Evolutionary conservation across 352 stramenopile genomes (phyloP), one percentile per base, ranked within the genome.

Genomic region (Phytophthora pistaciae): DNA sequence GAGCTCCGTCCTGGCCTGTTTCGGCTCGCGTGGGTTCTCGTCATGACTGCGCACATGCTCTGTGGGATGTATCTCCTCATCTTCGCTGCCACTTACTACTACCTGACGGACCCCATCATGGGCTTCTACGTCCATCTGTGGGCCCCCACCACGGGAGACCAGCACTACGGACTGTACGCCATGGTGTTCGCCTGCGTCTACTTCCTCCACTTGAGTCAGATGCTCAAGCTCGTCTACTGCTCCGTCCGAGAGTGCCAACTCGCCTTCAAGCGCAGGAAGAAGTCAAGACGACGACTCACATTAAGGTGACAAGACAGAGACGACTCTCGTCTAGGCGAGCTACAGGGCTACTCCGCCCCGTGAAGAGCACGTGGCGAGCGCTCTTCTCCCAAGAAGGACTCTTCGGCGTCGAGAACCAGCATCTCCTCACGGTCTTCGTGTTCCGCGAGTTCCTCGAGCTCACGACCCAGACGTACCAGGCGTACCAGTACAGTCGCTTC

Each of bases 391-490:
- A 27, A 42, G 56, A 40, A 16, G 56, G 56, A 16, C 20, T 62
- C 4, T 62, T 50, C 7, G 33, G 55, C 16, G 57, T 73, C 38
- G 60, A 71, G 13, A 50, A 58, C 0, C 25, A 44, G 10, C 38
- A 74, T 27, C 69, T 78, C 14, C 46, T 72, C 11, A 56, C 25
- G 11, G 49, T 77, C 13, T 61, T 64, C n/a, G 27, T 72, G 1
- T 3, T 58, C 0, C 59, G 64, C 1, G 70, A 77, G 50, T 10
- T 73, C 5, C 9, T 65, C 2, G 70, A 73, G 16, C 33, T 66
- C 1, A 40, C 40, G 1, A 63, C 52, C 23, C 70, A 73, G 23
- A 58, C 54, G 3, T 31, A 70, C 23, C 69, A 72, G 27, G 64
- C 64, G 1, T 72, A 72, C 20, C 33, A 46, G 9, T 68, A 56